Evolutionary conservation across 2,329 filamentous ascomycete species (phyloP).

Genomic region (Cercospora citrullina): DNA sequence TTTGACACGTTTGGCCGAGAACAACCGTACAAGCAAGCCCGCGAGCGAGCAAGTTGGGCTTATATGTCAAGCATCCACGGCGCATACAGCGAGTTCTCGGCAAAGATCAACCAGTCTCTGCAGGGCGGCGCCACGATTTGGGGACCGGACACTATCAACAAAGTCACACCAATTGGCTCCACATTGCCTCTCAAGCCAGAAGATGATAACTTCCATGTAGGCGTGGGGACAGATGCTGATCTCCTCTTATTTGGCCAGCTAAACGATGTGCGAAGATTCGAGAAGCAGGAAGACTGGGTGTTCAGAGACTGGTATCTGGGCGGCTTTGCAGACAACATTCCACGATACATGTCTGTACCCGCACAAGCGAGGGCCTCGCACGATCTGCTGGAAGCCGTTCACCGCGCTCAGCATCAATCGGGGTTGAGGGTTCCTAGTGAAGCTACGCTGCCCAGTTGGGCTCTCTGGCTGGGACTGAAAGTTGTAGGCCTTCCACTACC

Average conservation of each 20-base stretch:
- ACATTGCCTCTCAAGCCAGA: slow-evolving; percentile 57
- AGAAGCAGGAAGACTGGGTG: slow-evolving; percentile 32
- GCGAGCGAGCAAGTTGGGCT: slow-evolving; percentile 69
- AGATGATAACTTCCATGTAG: slow-evolving; percentile 65
- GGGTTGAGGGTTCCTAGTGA: slow-evolving; percentile 62
- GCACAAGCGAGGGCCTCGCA: slow-evolving; percentile 66
- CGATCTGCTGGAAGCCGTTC: slow-evolving; percentile 13
- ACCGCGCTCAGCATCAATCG: slow-evolving; percentile 32
- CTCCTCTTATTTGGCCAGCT: slow-evolving; percentile 71
- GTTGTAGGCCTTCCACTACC: slow-evolving; percentile 54
- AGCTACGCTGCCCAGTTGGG: slow-evolving; percentile 76
- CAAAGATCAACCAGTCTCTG: slow-evolving; percentile 46
- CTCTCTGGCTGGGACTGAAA: slow-evolving; percentile 73
- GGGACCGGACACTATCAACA: slow-evolving; percentile 55
- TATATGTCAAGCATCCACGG: slow-evolving; percentile 63
- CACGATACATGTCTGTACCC: slow-evolving; percentile 66
- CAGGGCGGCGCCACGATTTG: slow-evolving; percentile 60
- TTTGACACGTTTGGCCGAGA: slow-evolving; percentile 55
- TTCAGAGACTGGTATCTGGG: slow-evolving; percentile 40
- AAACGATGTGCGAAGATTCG: slow-evolving; percentile 57
- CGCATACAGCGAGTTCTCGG: slow-evolving; percentile 10
- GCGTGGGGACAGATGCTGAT: slow-evolving; percentile 70
- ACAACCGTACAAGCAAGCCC: slow-evolving; percentile 67
- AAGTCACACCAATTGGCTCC: slow-evolving; percentile 60
- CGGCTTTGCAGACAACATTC: slow-evolving; percentile 42